Evolutionary conservation across 768 basidiomycete genomes (phyloP).

Genomic region (Mycena indigotica): DNA sequence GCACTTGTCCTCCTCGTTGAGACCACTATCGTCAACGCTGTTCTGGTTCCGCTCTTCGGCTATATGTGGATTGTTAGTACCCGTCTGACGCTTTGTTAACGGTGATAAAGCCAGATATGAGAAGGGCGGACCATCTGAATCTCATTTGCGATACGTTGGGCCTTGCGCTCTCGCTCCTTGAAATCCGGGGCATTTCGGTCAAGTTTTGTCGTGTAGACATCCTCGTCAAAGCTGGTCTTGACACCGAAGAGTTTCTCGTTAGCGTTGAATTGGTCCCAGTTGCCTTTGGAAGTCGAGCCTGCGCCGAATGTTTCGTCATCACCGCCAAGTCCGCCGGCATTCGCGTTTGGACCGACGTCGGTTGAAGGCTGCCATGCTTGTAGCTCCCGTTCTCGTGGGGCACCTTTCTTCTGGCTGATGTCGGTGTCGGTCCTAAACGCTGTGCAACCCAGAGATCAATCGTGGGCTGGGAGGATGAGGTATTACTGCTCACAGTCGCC

Average conservation of each 20-base stretch:
- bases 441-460: conserved; percentile 30
- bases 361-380: conserved; percentile 71
- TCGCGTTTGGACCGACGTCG: conserved; percentile 32
- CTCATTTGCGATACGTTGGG: conserved; percentile 87
- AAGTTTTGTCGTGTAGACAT: conserved; percentile 91
- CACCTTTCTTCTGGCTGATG: conserved; percentile 61
- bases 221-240: conserved; percentile 89
- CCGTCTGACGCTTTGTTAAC: conserved; percentile 42
- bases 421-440: conserved; percentile 85
- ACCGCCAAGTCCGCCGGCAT: conserved; percentile 32
- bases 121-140: conserved; percentile 42
- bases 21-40: conserved; percentile 64
- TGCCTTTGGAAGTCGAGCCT: conserved; percentile 41
- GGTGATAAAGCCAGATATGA: conserved; percentile 7
- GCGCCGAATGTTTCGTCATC: conserved; percentile 76
- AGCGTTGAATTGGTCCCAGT: conserved; percentile 91
- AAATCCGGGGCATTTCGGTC: conserved; percentile 84
- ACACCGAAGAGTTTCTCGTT: conserved; percentile 95
- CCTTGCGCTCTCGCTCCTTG: conserved; percentile 85
- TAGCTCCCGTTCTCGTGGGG: conserved; percentile 70
- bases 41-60: conserved; percentile 80
- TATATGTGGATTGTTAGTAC: conserved; percentile 78
- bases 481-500: conserved; percentile 62
- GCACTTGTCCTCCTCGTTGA: conserved; percentile 96
- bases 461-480: conserved; percentile 2